Conservation (phyloP, 2,329 filamentous ascomycete genomes). For the Aspergillus sp. region DNA sequence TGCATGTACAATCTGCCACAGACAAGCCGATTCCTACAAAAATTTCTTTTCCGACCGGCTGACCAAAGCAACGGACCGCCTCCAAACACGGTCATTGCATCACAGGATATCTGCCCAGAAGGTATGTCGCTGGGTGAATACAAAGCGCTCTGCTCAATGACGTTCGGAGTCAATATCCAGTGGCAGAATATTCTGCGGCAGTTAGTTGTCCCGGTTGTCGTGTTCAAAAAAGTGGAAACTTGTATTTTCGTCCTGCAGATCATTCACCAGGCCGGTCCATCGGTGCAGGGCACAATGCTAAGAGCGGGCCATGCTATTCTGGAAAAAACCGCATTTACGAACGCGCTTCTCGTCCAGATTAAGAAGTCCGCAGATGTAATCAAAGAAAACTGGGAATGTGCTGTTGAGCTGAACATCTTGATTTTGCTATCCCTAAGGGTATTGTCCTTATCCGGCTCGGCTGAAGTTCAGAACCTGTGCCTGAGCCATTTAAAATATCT, state of each 20-base stretch:
- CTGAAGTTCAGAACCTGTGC: conserved; percentile 19
- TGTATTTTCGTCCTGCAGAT: conserved; percentile 51
- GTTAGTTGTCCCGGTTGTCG: conserved; percentile 48
- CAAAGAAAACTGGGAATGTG: conserved; percentile 54
- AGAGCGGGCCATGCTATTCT: conserved; percentile 26
- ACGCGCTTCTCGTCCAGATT: conserved; percentile 35
- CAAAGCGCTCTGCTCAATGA: conserved; percentile 51
- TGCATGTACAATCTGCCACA: conserved; percentile 41
- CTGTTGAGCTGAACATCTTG: conserved; percentile 41
- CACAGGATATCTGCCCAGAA: conserved; percentile 48
- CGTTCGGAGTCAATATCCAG: conserved; percentile 50
- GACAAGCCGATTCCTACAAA: conserved; percentile 35
- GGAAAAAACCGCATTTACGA: conserved; percentile 22
- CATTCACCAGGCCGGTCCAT: conserved; percentile 49
- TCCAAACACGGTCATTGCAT: conserved; percentile 55
- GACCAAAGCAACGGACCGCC: conserved; percentile 22
- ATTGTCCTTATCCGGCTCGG: conserved; percentile 38
- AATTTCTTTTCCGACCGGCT: conserved; percentile 39
- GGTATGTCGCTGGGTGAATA: conserved; percentile 56
- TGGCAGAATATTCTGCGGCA: conserved; percentile 59
- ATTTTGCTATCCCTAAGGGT: conserved; percentile 45
- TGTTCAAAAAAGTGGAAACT: conserved; percentile 53
- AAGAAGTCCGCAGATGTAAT: conserved; percentile 33
- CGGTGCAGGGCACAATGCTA: conserved; percentile 1
- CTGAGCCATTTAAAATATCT: conserved; percentile 32